Conservation (phyloP, 2,329 filamentous ascomycete species). For the Clonostachys rosea region DNA sequence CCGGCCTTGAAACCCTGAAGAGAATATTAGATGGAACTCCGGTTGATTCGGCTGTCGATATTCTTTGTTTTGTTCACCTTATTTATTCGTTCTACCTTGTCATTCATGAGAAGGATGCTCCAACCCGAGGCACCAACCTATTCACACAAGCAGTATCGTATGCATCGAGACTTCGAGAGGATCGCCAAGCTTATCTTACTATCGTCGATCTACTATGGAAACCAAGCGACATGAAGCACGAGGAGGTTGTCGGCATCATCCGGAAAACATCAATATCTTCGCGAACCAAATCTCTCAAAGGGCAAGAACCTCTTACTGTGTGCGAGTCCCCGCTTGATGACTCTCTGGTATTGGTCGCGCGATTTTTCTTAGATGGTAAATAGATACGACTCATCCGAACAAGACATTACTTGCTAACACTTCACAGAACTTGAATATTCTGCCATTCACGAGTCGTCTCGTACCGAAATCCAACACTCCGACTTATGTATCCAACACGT, state of each 20-base stretch:
- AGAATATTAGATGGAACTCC: slow-evolving; percentile 30
- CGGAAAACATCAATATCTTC: slow-evolving; percentile 5
- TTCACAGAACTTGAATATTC: slow-evolving; percentile 41
- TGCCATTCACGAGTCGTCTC: slow-evolving; percentile 21
- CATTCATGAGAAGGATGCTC: slow-evolving; percentile 33
- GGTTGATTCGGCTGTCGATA: slow-evolving; percentile 31
- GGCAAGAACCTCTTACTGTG: slow-evolving; percentile 28
- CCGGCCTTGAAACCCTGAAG: slow-evolving; percentile 34
- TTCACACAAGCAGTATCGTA: slow-evolving; percentile 44
- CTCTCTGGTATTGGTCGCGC: slow-evolving; percentile 31
- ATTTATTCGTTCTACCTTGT: slow-evolving; percentile 45
- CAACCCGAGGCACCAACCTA: slow-evolving; percentile 26
- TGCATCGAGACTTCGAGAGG: slow-evolving; percentile 26
- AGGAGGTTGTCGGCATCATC: slow-evolving; percentile 19
- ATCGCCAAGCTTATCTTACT: slow-evolving; percentile 32
- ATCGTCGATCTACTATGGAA: slow-evolving; percentile 44
- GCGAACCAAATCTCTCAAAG: slow-evolving; percentile 26
- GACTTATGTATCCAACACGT: slow-evolving; percentile 35
- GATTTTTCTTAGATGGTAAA: slow-evolving; percentile 47
- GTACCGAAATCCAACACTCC: slow-evolving; percentile 28
- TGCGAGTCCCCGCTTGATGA: slow-evolving; percentile 16
- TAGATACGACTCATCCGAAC: neutral
- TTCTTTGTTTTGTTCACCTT: slow-evolving; percentile 46
- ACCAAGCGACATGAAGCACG: slow-evolving; percentile 24
- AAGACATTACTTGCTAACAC: neutral